phyloP scores from a whole-genome alignment of 2,329 filamentous ascomycete genomes.

The Coniochaeta ligniaria region DNA sequence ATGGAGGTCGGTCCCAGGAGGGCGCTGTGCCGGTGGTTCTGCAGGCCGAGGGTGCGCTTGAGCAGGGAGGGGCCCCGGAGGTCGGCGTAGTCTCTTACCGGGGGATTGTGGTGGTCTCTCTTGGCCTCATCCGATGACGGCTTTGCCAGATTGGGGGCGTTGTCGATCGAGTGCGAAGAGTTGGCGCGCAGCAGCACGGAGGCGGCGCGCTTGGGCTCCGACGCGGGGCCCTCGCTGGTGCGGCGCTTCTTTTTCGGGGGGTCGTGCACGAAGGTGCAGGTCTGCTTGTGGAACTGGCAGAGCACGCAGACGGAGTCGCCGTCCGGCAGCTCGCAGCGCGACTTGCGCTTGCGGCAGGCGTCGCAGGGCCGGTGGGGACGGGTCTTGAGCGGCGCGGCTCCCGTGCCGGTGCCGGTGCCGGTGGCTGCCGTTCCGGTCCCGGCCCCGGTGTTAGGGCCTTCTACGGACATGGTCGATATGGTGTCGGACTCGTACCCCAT shows the following conservation, averaged over 20 bases:
- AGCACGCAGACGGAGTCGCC: conserved; percentile 51
- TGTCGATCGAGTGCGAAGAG: neutral
- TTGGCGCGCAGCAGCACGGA: conserved; percentile 20
- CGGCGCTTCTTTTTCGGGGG: conserved; percentile 47
- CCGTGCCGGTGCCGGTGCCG: neutral
- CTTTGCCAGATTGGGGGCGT: neutral
- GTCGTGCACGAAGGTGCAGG: conserved; percentile 57
- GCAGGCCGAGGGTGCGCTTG: conserved; percentile 13
- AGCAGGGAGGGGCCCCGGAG: conserved; percentile 11
- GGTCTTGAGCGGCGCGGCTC: neutral
- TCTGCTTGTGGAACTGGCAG: conserved; percentile 59
- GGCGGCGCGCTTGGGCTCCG: neutral
- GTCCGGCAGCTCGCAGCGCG: conserved; percentile 56
- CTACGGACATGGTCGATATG: neutral
- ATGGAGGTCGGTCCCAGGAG: conserved; percentile 16
- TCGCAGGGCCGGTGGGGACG: conserved; percentile 42
- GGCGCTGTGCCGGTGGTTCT: conserved; percentile 12
- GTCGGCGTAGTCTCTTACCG: neutral
- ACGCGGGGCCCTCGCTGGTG: neutral
- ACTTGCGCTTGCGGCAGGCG: conserved; percentile 57
- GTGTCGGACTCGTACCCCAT: neutral
- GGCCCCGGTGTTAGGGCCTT: neutral
- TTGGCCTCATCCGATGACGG: neutral
- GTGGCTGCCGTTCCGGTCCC: neutral
- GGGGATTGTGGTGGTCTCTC: neutral